Base-by-base conservation (phyloP, 73 alveolate genomes). In the Paramecium sexaurelia region DNA sequence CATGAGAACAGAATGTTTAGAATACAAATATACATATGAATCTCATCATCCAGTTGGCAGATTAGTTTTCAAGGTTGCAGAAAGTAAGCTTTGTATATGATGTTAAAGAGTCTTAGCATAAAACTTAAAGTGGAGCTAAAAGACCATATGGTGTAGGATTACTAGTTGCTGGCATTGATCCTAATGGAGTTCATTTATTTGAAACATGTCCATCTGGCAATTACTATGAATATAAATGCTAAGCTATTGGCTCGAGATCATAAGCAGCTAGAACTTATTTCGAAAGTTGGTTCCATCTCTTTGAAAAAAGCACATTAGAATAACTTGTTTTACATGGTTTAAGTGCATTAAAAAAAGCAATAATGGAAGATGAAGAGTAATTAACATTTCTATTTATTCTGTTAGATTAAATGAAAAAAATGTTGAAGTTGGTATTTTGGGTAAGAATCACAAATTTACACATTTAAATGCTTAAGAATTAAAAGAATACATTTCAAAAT, bases 71-170 rank as follows among this genome's bases (percentile, higher is more conserved):
- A 96, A 96, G 91, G 94, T 97, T 41, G 97, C 98, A 22, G 99
- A 97, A 90, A 95, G 95, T 82, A 92, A 37, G 15, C 27, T 27
- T 33, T 26, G 19, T 19, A 36, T 32, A 13, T 41, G 32, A 22
- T 7, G 3, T 39, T 57, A 56, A 86, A 92, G 94, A 96, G 94
- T 90, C 98, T 13, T 96, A 98, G 92, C 97, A 94, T 87, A 97
- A 96, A 94, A 98, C 99, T 37, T 94, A 92, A 92, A 95, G 96
- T 85, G 95, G 96, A 22, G 96, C 97, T 37, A 97, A 98, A 96
- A 96, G 99, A 91, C 99, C 99, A 27, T 98, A 96, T 78, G 99
- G 99, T n/a, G 99, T 97, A 75, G 99, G 99, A 7, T 84, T 96
- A 84, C 95, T 97, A 51, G 96, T 96, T 33, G 98, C 96, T 27